Percentiles rank a stretch among this genome's conserved stretches.
Evolutionary conservation across 2,329 filamentous ascomycete species (phyloP).

Genomic region (Calcarisporium arbuscula): DNA sequence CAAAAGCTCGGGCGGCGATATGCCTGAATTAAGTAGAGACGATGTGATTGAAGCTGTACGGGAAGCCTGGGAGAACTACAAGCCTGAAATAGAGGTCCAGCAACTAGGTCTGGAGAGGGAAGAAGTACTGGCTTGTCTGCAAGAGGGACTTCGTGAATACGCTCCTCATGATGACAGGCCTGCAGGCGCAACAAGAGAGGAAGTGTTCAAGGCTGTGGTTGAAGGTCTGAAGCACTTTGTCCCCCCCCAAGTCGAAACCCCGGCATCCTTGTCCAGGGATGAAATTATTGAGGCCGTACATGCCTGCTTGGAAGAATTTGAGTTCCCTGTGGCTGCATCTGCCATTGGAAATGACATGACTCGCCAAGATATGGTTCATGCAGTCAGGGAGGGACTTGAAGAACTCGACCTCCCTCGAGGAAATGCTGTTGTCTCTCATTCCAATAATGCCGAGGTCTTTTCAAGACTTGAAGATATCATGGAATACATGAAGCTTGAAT

Average conservation of each 20-base stretch:
- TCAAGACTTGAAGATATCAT: conserved; percentile 59
- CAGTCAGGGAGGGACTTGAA: conserved; percentile 54
- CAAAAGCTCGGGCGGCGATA: conserved; percentile 33
- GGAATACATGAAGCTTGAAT: conserved; percentile 52
- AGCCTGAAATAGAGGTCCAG: conserved; percentile 85
- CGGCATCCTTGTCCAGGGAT: conserved; percentile 66
- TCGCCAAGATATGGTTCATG: conserved; percentile 56
- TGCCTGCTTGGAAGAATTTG: conserved; percentile 80
- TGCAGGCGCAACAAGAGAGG: conserved; percentile 66
- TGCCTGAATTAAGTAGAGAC: conserved; percentile 58
- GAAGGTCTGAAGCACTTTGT: conserved; percentile 77
- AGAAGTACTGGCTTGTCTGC: conserved; percentile 79
- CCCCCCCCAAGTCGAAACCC: conserved; percentile 64
- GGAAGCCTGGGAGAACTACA: conserved; percentile 90
- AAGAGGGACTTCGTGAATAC: conserved; percentile 78
- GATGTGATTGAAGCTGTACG: conserved; percentile 81
- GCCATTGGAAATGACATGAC: conserved; percentile 48
- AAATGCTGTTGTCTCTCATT: conserved; percentile 33
- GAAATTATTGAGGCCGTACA: conserved; percentile 79
- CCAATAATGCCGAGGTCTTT: conserved; percentile 44
- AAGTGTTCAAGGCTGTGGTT: conserved; percentile 80
- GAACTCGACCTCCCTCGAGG: conserved; percentile 40
- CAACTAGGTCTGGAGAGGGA: conserved; percentile 87
- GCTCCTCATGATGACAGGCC: conserved; percentile 46
- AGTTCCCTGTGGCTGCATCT: conserved; percentile 60